Base-by-base conservation (phyloP, 2,329 filamentous ascomycete genomes). In the Lecanicillium sp. region DNA sequence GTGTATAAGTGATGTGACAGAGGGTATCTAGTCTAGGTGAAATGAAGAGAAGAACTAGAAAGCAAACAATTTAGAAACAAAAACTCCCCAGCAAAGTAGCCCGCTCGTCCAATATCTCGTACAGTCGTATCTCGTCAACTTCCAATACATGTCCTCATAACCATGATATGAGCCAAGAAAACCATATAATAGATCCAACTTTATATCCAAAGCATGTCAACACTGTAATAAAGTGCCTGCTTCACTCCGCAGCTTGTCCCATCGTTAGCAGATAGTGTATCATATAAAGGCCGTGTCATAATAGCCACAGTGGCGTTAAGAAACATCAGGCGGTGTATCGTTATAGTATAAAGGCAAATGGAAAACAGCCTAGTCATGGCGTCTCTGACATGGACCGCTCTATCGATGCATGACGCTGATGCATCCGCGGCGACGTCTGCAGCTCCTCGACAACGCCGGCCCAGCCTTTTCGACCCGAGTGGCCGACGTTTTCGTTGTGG, bases 371-470 rank as follows among this genome's bases (percentile, higher is more conserved):
- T 25, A 25, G 17, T 51, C 40, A 56, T 12, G 61, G 56, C 18
- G 60, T 55, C 35, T 58, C 34, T 17, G 65, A 61, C 69, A 78
- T 77, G 44, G 72, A 61, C 47, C 64, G 65, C 56, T 81, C 78
- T 49, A 81, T 74, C 7, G 72, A 78, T n/a, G 74, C 72, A 51
- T 77, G 76, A 13, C 78, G 67, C 49, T 77, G 72, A 36, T 77
- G 74, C 63, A 82, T 69, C 40, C 71, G 56, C 3, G 77, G 78
- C 17, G 74, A 79, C 40, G 61, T 71, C 53, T 81, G 77, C 36
- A 82, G 59, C 50, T 82, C 78, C 39, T 74, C 64, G 17, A 82
- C 73, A 5, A 82, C 77, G 18, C 76, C 75, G 15, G 73, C 72
- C 78, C 78, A 82, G 18, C 76, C 75, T 44, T 62, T 60, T 39